A percentile compares a stretch with the other conserved stretches of the same genome.
Conservation (phyloP, 2,329 filamentous ascomycete species). For the Talaromyces sp. region DNA sequence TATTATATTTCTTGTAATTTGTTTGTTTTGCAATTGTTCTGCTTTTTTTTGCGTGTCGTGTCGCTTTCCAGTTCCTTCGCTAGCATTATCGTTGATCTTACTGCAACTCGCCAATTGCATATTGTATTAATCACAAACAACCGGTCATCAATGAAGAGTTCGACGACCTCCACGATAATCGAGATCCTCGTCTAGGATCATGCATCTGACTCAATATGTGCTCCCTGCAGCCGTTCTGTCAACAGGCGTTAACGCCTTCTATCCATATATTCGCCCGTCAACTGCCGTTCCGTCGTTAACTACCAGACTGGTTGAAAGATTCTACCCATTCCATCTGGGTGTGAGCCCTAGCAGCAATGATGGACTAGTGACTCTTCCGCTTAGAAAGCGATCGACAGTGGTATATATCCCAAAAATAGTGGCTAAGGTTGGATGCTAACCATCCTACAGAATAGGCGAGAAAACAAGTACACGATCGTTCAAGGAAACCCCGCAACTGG, state of each 20-base stretch:
- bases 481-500: constrained; percentile 39
- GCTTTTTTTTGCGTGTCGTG: background rate
- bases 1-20: background rate
- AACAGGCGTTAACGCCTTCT: constrained; percentile 41
- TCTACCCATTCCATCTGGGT: constrained; percentile 31
- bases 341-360: constrained; percentile 21
- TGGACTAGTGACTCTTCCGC: constrained; percentile 30
- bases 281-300: constrained; percentile 20
- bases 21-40: background rate
- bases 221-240: constrained; percentile 31
- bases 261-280: constrained; percentile 36
- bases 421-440: background rate
- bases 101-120: constrained; percentile 3
- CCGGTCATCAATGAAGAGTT: constrained; percentile 31
- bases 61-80: background rate
- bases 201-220: constrained; percentile 38
- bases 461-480: constrained; percentile 49
- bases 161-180: background rate
- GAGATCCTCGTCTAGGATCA: constrained; percentile 28
- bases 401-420: constrained; percentile 15
- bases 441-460: constrained; percentile 35
- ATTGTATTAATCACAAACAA: constrained; percentile 25
- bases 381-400: constrained; percentile 34
- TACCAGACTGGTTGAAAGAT: constrained; percentile 29
- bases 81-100: background rate